These are phyloP conservation scores for Fomitopsis palustris DNA, from an alignment of 1,284 basidiomycete species.

Conservation along the genomic window DNA sequence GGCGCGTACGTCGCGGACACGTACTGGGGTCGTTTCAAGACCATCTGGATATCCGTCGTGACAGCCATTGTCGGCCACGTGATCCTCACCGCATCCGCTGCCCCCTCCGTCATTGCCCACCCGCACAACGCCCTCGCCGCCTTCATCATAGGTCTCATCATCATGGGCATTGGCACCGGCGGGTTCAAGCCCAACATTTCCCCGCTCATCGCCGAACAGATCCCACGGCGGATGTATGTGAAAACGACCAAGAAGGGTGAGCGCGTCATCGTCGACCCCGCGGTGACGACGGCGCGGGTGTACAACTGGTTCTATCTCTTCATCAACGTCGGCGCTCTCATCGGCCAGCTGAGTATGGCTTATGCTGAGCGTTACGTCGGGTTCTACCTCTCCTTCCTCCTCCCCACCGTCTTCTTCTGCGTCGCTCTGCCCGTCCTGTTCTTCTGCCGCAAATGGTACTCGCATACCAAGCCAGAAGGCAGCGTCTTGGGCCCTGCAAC, in stretches of 20 bases:
- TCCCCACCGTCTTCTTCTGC: constrained; percentile 65
- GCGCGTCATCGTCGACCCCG: constrained; percentile 80
- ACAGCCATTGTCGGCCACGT: constrained; percentile 67
- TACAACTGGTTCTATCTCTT: constrained; percentile 81
- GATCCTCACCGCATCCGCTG: constrained; percentile 67
- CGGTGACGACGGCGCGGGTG: constrained; percentile 63
- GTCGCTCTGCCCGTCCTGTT: constrained; percentile 69
- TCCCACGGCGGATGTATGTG: constrained; percentile 57
- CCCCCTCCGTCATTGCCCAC: constrained; percentile 69
- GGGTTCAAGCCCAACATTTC: constrained; percentile 82
- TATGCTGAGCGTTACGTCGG: constrained; percentile 72
- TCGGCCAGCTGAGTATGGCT: constrained; percentile 71
- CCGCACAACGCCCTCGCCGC: constrained; percentile 52
- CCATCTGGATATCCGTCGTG: constrained; percentile 53
- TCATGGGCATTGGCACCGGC: constrained; percentile 66
- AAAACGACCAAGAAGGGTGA: constrained; percentile 57
- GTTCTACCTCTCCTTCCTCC: constrained; percentile 66
- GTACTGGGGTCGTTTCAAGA: constrained; percentile 73
- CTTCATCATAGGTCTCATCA: constrained; percentile 63
- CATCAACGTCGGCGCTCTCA: constrained; percentile 73
- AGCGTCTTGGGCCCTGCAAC: constrained; percentile 64
- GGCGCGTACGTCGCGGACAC: constrained; percentile 75
- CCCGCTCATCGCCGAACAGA: constrained; percentile 78
- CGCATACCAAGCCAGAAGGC: constrained; percentile 66
- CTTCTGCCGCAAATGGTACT: constrained; percentile 64